Percentiles rank a stretch among this genome's conserved stretches.
These are phyloP conservation scores for Cryptococcus amylolentus DNA, from an alignment of 1,284 basidiomycete genomes.

Conservation along the genomic window DNA sequence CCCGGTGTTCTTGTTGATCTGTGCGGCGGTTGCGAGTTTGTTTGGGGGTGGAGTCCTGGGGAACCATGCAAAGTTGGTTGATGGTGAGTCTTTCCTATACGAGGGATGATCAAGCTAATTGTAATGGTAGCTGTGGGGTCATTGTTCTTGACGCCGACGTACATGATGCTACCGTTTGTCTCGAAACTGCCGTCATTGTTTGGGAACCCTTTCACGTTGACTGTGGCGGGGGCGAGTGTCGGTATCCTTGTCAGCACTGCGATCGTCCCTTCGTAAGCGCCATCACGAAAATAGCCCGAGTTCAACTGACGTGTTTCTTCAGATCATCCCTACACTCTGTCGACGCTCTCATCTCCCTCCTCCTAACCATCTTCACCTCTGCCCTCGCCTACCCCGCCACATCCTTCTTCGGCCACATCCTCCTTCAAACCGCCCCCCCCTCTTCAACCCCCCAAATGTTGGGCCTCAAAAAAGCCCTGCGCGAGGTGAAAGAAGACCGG, in stretches of 20 bases:
- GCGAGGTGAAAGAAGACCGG: conserved; percentile 59
- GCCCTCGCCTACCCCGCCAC: conserved; percentile 76
- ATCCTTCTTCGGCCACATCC: conserved; percentile 70
- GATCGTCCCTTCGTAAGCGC: conserved; percentile 56
- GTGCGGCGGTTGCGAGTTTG: conserved; percentile 50
- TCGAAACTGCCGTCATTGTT: conserved; percentile 25
- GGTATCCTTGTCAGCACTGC: conserved; percentile 45
- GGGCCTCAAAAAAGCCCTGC: conserved; percentile 68
- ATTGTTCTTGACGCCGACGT: conserved; percentile 32
- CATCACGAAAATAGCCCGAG: background rate
- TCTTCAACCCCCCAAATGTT: conserved; percentile 67
- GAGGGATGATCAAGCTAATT: background rate
- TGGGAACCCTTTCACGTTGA: conserved; percentile 53
- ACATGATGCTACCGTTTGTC: conserved; percentile 19
- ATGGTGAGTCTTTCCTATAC: conserved; percentile 54
- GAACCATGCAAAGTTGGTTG: conserved; percentile 66
- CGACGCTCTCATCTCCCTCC: conserved; percentile 69
- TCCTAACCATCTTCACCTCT: conserved; percentile 72
- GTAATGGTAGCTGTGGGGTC: conserved; percentile 36
- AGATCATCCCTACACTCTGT: conserved; percentile 56
- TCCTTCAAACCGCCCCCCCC: conserved; percentile 78
- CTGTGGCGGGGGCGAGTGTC: conserved; percentile 47
- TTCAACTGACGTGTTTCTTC: background rate
- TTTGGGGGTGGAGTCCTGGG: conserved; percentile 58
- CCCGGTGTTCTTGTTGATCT: conserved; percentile 60